A percentile compares a stretch with the other conserved stretches of the same genome.
phyloP scores from a whole-genome alignment of 2,329 filamentous ascomycete species.

The Chaetothyriales sp. region DNA sequence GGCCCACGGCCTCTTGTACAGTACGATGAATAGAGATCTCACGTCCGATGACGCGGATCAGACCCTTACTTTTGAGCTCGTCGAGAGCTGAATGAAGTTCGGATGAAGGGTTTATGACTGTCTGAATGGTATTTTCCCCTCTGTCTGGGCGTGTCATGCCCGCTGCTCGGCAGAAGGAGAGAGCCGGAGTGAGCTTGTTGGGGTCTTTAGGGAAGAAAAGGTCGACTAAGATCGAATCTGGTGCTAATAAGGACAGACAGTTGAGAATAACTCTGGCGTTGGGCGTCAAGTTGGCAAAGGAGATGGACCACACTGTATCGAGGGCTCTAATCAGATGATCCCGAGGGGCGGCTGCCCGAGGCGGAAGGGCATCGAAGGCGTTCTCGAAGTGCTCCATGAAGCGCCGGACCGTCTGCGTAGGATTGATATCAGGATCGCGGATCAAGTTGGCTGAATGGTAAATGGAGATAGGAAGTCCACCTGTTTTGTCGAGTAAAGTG shows the following conservation, averaged over 20 bases:
- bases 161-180: conserved; percentile 4
- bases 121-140: not conserved
- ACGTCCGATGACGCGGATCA: conserved; percentile 2
- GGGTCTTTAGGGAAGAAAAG: conserved; percentile 4
- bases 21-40: conserved; percentile 5
- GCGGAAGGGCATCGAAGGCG: conserved; percentile 1
- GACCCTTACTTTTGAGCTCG: not conserved
- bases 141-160: too few species aligned
- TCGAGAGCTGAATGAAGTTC: conserved; percentile 2
- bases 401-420: not conserved
- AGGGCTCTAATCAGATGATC: conserved; percentile 1
- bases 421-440: conserved; percentile 2
- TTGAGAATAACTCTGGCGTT: conserved; percentile 2
- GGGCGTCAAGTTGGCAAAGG: conserved; percentile 1
- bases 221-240: conserved; percentile 3
- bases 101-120: conserved; percentile 5
- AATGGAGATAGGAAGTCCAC: conserved; percentile 5
- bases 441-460: conserved; percentile 3
- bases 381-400: conserved; percentile 3
- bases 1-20: conserved; percentile 5
- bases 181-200: not conserved
- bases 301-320: conserved; percentile 4
- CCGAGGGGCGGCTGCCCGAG: not conserved
- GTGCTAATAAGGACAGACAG: conserved; percentile 2
- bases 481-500: conserved; percentile 2